Evolutionary conservation across 164 flowering plant genomes (phyloP).

Genomic region (Houttuynia cordata): DNA sequence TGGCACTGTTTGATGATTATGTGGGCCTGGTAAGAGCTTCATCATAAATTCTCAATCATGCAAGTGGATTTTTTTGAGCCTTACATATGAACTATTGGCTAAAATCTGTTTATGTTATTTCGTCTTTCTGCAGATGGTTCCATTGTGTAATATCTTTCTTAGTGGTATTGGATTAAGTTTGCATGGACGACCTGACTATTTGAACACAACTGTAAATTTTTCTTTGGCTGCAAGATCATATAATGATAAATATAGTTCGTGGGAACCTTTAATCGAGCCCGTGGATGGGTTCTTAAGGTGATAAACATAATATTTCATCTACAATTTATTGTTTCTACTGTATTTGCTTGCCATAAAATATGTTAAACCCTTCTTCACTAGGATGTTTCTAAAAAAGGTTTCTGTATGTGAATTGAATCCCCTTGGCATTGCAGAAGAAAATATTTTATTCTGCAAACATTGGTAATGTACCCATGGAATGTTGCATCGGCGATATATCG

Average conservation of each 20-base stretch:
- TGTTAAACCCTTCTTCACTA: neutral
- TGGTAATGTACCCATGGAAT: too few relatives aligned
- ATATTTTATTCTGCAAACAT: too few relatives aligned
- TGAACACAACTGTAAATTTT: slow-evolving; percentile 61
- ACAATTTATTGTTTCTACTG: neutral
- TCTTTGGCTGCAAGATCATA: slow-evolving; percentile 79
- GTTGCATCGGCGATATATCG: too few relatives aligned
- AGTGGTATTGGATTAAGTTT: slow-evolving; percentile 51
- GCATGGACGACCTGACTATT: slow-evolving; percentile 54
- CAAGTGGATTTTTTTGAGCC: too few relatives aligned
- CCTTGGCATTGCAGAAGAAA: neutral
- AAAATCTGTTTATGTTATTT: neutral
- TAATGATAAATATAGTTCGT: slow-evolving; percentile 83
- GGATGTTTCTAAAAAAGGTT: neutral
- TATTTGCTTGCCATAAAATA: neutral
- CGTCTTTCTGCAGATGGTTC: slow-evolving; percentile 70
- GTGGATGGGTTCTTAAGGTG: slow-evolving; percentile 87
- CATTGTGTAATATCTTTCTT: slow-evolving; percentile 70
- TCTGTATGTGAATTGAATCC: neutral
- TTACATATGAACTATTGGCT: neutral
- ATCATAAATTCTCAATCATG: neutral
- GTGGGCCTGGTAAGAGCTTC: slow-evolving; percentile 74
- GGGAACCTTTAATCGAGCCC: slow-evolving; percentile 98
- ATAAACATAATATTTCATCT: neutral
- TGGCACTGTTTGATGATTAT: slow-evolving; percentile 91